phyloP scores from a whole-genome alignment of 208 protist genomes.

The Tritrichomonas musculus region DNA sequence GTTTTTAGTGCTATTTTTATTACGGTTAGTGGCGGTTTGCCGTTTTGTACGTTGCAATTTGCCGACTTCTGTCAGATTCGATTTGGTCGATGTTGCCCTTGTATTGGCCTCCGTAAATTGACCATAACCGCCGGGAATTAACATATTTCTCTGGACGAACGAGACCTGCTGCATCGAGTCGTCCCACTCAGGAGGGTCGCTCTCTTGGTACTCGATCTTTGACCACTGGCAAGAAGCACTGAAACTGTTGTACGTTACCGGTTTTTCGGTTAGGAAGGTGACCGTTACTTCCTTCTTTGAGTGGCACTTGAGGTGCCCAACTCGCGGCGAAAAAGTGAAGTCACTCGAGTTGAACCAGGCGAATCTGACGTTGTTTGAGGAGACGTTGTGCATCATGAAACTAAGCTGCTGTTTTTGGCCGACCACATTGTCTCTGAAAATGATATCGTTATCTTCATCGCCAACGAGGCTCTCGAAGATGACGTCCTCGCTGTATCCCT shows the following conservation, averaged over 20 bases:
- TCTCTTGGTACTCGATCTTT: neutral
- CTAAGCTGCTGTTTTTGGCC: neutral
- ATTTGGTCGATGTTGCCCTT: neutral
- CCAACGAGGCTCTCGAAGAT: neutral
- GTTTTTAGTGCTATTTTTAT: neutral
- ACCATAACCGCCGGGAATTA: neutral
- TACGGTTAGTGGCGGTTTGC: neutral
- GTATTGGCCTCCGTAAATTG: neutral
- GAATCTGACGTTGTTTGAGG: neutral
- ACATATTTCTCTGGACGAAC: neutral
- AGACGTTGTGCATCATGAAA: constrained; percentile 26
- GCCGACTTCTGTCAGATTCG: neutral
- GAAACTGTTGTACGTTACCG: neutral
- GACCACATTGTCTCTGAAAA: neutral
- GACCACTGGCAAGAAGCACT: neutral
- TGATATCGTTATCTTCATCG: neutral
- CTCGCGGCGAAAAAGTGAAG: neutral
- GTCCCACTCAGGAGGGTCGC: neutral
- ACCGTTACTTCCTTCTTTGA: neutral
- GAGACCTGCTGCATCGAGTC: neutral
- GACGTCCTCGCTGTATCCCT: neutral
- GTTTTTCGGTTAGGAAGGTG: neutral
- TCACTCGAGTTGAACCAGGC: neutral
- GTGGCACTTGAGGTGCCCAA: neutral
- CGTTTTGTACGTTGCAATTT: too few relatives aligned